A percentile compares a stretch with the other conserved stretches of the same genome.
These are phyloP conservation scores for Aspergillus calidoustus DNA, from an alignment of 2,329 filamentous ascomycete species.

Conservation along the genomic window DNA sequence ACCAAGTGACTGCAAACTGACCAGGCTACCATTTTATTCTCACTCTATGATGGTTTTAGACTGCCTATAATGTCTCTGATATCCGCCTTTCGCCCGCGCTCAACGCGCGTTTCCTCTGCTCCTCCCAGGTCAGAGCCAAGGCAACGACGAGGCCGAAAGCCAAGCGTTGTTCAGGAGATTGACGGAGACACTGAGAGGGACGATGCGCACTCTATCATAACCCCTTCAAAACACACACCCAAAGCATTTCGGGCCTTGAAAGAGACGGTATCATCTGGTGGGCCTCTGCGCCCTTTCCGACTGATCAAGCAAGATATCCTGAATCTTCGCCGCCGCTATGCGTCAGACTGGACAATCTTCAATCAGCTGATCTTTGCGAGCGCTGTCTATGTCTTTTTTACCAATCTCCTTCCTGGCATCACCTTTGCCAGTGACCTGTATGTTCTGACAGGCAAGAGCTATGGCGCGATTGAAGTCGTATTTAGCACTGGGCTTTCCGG, in stretches of 20 bases:
- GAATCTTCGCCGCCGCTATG: constrained; percentile 54
- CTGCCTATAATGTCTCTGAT: constrained; percentile 34
- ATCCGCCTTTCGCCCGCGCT: constrained; percentile 41
- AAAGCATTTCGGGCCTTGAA: constrained; percentile 35
- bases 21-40: background rate
- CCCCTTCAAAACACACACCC: constrained; percentile 44
- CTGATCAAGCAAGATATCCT: constrained; percentile 55
- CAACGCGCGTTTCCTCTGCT: constrained; percentile 32
- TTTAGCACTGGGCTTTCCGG: constrained; percentile 69
- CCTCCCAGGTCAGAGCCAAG: constrained; percentile 30
- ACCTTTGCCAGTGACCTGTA: constrained; percentile 70
- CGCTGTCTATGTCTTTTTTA: constrained; percentile 70
- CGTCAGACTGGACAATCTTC: constrained; percentile 62
- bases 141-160: constrained; percentile 23
- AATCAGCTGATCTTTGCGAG: constrained; percentile 68
- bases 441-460: constrained; percentile 64
- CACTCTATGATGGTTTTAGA: background rate
- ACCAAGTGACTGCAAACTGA: background rate
- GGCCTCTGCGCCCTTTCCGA: constrained; percentile 58
- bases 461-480: constrained; percentile 70
- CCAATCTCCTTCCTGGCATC: constrained; percentile 68
- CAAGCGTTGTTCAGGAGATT: background rate
- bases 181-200: constrained; percentile 25
- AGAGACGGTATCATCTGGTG: constrained; percentile 41
- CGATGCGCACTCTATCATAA: constrained; percentile 43